Conservation (phyloP, 129 eudicot species). For the Centaurea solstitialis region DNA sequence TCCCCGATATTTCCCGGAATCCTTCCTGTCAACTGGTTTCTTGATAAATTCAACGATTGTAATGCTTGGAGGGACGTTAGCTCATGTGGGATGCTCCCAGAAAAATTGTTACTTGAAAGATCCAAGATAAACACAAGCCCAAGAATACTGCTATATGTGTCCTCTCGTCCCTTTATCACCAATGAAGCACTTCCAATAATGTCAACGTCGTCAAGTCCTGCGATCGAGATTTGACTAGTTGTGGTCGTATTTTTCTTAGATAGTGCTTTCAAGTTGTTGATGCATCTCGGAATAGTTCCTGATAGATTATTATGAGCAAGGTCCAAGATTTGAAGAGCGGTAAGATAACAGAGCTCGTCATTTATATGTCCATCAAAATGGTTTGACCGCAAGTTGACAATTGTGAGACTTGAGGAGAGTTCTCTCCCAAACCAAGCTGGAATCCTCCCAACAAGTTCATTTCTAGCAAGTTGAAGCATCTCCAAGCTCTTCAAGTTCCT, state of each 20-base stretch:
- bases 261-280: too few relatives aligned
- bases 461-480: constrained; percentile 36
- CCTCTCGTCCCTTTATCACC: constrained; percentile 20
- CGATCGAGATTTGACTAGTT: too few relatives aligned
- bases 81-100: not conserved
- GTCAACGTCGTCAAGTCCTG: too few relatives aligned
- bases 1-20: constrained; percentile 30
- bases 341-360: not conserved
- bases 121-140: not conserved
- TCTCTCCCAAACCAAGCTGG: constrained; percentile 3
- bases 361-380: constrained; percentile 16
- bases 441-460: constrained; percentile 40
- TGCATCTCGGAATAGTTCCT: not conserved
- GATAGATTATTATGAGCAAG: constrained; percentile 1
- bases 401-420: not conserved
- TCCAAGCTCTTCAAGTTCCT: constrained; percentile 15
- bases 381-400: constrained; percentile 24
- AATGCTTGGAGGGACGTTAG: constrained; percentile 8
- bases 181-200: too few relatives aligned
- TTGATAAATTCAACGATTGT: constrained; percentile 19
- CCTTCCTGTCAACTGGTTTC: constrained; percentile 24
- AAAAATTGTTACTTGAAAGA: not conserved
- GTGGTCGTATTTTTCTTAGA: too few relatives aligned
- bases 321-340: not conserved
- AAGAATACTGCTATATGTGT: not conserved